These are phyloP conservation scores for Bondarzewia mesenterica DNA, from an alignment of 1,284 basidiomycete species.

Conservation along the genomic window DNA sequence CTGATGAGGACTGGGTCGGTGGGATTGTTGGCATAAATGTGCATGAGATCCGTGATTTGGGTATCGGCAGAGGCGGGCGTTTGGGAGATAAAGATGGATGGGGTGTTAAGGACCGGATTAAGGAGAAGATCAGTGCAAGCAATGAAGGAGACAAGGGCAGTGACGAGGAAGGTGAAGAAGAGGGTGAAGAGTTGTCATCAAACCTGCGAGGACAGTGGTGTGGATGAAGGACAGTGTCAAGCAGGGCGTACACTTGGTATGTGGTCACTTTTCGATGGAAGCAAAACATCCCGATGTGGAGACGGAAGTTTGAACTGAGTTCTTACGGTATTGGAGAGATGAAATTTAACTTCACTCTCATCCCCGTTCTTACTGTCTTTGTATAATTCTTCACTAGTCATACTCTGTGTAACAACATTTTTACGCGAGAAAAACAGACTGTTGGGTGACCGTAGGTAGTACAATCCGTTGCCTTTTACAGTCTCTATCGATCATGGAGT, in stretches of 20 bases:
- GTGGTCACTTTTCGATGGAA: conserved; percentile 26
- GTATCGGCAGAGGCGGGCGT: conserved; percentile 17
- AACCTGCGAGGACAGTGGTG: conserved; percentile 38
- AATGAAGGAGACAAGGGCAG: conserved; percentile 40
- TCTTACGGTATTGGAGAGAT: too few species aligned
- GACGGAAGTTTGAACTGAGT: conserved; percentile 26
- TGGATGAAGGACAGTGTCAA: conserved; percentile 42
- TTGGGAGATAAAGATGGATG: conserved; percentile 15
- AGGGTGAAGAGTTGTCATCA: conserved; percentile 48
- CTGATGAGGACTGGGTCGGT: conserved; percentile 49
- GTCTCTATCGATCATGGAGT: too few species aligned
- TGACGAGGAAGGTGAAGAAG: conserved; percentile 39
- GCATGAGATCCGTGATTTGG: conserved; percentile 35
- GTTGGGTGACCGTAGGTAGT: too few species aligned
- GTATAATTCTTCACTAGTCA: too few species aligned
- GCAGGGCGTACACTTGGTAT: conserved; percentile 22
- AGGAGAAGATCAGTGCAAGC: conserved; percentile 32
- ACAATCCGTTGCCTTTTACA: too few species aligned
- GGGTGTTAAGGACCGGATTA: conserved; percentile 9
- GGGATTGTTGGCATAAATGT: conserved; percentile 54
- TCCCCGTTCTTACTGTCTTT: too few species aligned
- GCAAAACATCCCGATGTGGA: conserved; percentile 25
- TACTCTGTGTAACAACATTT: too few species aligned
- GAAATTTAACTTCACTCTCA: too few species aligned
- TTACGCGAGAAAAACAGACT: too few species aligned